phyloP scores from a whole-genome alignment of 208 protist genomes.

The Leishmania aethiopica region DNA sequence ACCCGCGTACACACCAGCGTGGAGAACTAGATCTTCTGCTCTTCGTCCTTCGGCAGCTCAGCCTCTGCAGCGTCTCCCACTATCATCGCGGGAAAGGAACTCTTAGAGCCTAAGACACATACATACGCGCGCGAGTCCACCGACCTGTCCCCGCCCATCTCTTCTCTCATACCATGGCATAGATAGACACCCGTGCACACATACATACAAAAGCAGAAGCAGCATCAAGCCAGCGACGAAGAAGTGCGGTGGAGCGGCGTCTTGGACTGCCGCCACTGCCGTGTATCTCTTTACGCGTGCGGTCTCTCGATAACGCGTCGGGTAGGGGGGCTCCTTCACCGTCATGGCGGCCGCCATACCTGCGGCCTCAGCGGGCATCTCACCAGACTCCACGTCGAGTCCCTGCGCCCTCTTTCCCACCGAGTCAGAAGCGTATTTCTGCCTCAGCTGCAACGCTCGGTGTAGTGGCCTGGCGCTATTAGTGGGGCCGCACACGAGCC shows the following conservation, averaged over 20 bases:
- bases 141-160: neutral
- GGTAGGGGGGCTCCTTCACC: neutral
- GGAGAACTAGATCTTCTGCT: neutral
- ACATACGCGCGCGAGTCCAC: constrained; percentile 3
- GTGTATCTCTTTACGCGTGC: neutral
- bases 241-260: neutral
- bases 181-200: neutral
- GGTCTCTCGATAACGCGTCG: neutral
- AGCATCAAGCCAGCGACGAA: neutral
- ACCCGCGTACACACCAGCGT: neutral
- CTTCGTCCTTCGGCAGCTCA: neutral
- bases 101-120: neutral
- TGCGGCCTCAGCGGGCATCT: neutral
- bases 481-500: constrained; percentile 71
- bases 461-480: constrained; percentile 60
- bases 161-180: neutral
- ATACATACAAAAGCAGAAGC: neutral
- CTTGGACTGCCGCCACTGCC: neutral
- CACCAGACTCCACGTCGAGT: neutral
- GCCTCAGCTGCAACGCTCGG: constrained; percentile 51
- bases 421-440: constrained; percentile 59
- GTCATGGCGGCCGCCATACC: neutral
- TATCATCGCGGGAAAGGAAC: neutral
- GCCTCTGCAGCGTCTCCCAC: neutral
- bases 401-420: constrained; percentile 28